These are phyloP conservation scores for Clonostachys rosea DNA, from an alignment of 2,329 filamentous ascomycete genomes.

Conservation along the genomic window DNA sequence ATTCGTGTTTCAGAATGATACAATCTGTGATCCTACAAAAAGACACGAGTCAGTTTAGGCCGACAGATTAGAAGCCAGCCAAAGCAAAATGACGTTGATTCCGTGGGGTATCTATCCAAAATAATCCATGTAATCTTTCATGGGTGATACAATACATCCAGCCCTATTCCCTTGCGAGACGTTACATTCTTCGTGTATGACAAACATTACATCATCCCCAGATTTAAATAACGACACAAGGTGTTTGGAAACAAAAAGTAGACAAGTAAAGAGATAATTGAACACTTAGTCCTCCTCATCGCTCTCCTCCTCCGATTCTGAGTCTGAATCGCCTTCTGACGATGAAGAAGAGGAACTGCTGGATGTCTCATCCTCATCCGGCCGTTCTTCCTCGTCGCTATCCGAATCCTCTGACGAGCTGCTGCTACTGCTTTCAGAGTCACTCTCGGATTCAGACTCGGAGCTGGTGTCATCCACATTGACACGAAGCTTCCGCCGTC, in stretches of 20 bases:
- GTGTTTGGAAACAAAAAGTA: too few species aligned
- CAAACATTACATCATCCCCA: too few species aligned
- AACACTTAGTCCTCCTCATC: conserved; percentile 4
- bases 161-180: too few species aligned
- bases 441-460: conserved; percentile 25
- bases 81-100: not conserved
- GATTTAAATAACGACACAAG: too few species aligned
- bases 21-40: not conserved
- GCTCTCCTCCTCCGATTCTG: conserved; percentile 21
- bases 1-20: not conserved
- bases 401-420: conserved; percentile 29
- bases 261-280: too few species aligned
- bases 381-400: conserved; percentile 14
- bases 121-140: not conserved
- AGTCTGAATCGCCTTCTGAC: conserved; percentile 25
- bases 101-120: conserved; percentile 3
- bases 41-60: not conserved
- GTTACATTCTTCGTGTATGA: too few species aligned
- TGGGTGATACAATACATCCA: too few species aligned
- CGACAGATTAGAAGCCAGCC: not conserved
- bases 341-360: conserved; percentile 37
- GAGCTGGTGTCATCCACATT: conserved; percentile 36
- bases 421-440: conserved; percentile 17
- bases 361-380: conserved; percentile 21
- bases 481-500: conserved; percentile 46